Evolutionary conservation across 257 asterid species (phyloP), one percentile per base, ranked within the genome.

Genomic region (Avicennia marina): DNA sequence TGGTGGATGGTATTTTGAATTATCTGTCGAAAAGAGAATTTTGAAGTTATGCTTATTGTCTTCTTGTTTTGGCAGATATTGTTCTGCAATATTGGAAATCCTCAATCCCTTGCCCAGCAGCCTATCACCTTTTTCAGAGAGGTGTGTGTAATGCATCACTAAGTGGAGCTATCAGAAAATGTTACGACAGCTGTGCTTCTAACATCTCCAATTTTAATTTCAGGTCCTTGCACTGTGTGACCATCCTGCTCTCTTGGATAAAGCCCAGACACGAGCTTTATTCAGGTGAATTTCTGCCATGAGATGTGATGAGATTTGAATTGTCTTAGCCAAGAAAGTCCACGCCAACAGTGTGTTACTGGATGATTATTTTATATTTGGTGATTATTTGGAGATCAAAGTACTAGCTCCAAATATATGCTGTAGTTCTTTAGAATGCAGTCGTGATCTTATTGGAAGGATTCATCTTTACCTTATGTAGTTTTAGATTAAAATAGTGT

Each of bases 151-250:
- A 20, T 66, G 31, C 33, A 46, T 34, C 49, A 13, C 11, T 17
- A 36, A 44, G 45, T 13, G 0, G 4, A 24, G 29, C 24, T 44
- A 6, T 29, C 33, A 2, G 7, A 29, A 29, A 29, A 2, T 29
- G 3, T 7, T 7, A 29, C 7, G 7, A 29, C 3, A 31, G 16
- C 48, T 48, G 34, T 4, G 40, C 58, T 59, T 65, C 58, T 75
- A 32, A 68, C 45, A 12, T 33, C 25, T 25, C 27, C n/a, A n/a
- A n/a, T 26, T 0, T 59, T 64, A 53, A 62, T 32, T 56, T 41
- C 81, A 93, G 98, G 95, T 93, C 54, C 97, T 93, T 72, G 95
- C 98, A 26, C 56, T 93, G 53, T 93, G 98, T 65, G 96, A 86
- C 55, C 91, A 93, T 74, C 96, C 98, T 48, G 29, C 90, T 54